Base-by-base conservation (phyloP, 257 asterid genomes). In the Eucommia ulmoides region DNA sequence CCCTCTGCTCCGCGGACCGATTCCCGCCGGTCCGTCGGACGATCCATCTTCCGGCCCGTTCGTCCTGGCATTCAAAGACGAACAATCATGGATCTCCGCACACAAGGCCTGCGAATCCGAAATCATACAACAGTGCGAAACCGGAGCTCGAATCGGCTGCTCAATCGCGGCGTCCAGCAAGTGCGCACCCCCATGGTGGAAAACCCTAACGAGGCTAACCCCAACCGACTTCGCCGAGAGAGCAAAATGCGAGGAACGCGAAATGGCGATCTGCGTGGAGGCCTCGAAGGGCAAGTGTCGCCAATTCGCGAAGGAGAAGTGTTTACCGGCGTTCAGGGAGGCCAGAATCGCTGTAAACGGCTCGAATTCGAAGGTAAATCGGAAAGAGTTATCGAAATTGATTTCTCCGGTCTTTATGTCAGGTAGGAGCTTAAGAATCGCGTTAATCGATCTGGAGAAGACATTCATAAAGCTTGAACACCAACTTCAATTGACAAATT, bases 121-220 rank as follows among this genome's bases (percentile, higher is more conserved):
- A 55, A 71, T 82, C 59, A 52, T 46, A 54, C 62, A 77, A 35
- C 96, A 85, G 33, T 89, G 98, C 72, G 78, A 82, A 67, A 53
- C 82, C 3, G 98, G 88, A 11, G 71, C 89, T 20, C 78, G 98
- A 58, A 62, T 85, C 38, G 96, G 96, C 20, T 89, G 96, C 79
- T 85, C 98, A 54, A 74, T 85, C 20, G 50, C 93, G 8, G 94
- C 98, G 11, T 84, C 97, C 8, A 65, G 55, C 62, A 82, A 76
- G 65, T 89, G 97, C 74, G 75, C 67, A 60, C 78, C 85, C 26
- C 80, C 81, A 2, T 89, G 93, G 94, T 85, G 98, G 97, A 86
- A 82, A 55, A 33, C 46, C 22, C 19, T 74, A 29, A 10, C 68
- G 53, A 81, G 85, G 15, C 8, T 46, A 19, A 50, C 81, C 49